A percentile compares a stretch with the other conserved stretches of the same genome.
These are phyloP conservation scores for Lodderomyces jiufengensis DNA, from an alignment of 1,139 yeast genomes.

Conservation along the genomic window DNA sequence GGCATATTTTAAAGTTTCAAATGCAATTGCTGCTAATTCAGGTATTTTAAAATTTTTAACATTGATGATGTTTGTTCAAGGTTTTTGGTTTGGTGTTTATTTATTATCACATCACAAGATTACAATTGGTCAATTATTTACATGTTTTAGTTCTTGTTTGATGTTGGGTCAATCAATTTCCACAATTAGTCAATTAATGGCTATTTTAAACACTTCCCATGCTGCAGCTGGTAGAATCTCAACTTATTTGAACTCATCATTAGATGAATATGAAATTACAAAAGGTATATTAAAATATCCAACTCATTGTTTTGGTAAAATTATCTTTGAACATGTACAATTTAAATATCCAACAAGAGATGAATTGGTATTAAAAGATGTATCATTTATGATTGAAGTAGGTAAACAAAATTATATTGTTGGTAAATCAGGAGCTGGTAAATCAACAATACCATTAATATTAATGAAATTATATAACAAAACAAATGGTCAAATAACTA, in stretches of 20 bases:
- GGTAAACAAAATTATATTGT: conserved; percentile 58
- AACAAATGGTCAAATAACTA: conserved; percentile 57
- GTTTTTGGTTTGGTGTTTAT: conserved; percentile 82
- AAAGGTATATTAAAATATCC: neutral
- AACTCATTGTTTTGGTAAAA: conserved; percentile 42
- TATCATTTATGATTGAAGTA: conserved; percentile 43
- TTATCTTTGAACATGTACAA: conserved; percentile 48
- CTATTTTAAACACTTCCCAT: conserved; percentile 58
- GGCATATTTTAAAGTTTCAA: conserved; percentile 45
- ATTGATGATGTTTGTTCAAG: conserved; percentile 79
- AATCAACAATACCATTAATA: conserved; percentile 72
- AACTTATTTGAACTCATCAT: conserved; percentile 8
- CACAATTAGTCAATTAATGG: conserved; percentile 48
- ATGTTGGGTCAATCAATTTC: conserved; percentile 60
- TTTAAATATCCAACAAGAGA: conserved; percentile 64
- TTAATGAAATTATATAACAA: conserved; percentile 56
- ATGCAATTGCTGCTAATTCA: conserved; percentile 53
- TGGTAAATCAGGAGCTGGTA: conserved; percentile 91
- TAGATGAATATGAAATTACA: neutral
- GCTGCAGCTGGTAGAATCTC: conserved; percentile 51
- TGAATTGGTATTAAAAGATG: conserved; percentile 41
- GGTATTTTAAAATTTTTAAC: conserved; percentile 56
- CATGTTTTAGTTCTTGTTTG: conserved; percentile 80
- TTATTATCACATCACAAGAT: conserved; percentile 53
- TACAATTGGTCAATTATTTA: conserved; percentile 61